Percentiles rank a stretch among this genome's conserved stretches.
Evolutionary conservation across 495 filamentous ascomycete species (phyloP).

Genomic region (Talaromyces adpressus): DNA sequence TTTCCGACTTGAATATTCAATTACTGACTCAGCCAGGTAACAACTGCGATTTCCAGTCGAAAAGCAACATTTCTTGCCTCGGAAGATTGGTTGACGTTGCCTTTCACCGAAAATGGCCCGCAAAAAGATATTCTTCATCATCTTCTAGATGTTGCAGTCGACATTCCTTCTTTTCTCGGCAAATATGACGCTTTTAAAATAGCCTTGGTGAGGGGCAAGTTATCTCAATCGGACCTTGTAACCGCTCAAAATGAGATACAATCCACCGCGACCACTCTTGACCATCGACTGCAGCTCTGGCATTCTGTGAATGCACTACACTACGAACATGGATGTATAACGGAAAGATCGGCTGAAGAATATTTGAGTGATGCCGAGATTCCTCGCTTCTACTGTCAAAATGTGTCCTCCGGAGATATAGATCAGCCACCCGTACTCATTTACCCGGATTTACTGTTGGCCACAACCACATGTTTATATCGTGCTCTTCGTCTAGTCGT

Average conservation of each 20-base stretch:
- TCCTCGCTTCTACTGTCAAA: slow-evolving; percentile 16
- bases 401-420: slow-evolving; percentile 12
- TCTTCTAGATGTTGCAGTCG: slow-evolving; percentile 20
- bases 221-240: slow-evolving; percentile 10
- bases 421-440: slow-evolving; percentile 9
- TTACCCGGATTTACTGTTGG: slow-evolving; percentile 18
- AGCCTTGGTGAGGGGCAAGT: not conserved
- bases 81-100: slow-evolving; percentile 20
- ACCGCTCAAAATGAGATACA: slow-evolving; percentile 12
- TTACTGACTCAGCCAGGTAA: slow-evolving; percentile 12
- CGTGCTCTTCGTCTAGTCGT: slow-evolving; percentile 20
- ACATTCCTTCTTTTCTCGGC: slow-evolving; percentile 18
- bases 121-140: slow-evolving; percentile 20
- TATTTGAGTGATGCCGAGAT: slow-evolving; percentile 7
- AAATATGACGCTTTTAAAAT: slow-evolving; percentile 15
- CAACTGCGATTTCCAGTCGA: slow-evolving; percentile 18
- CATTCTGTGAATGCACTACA: slow-evolving; percentile 12
- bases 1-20: not conserved
- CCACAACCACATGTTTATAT: slow-evolving; percentile 17
- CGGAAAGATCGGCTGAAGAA: not conserved
- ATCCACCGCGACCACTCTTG: slow-evolving; percentile 16
- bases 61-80: slow-evolving; percentile 18
- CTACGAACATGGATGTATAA: slow-evolving; percentile 11
- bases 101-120: slow-evolving; percentile 13
- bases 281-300: slow-evolving; percentile 17